phyloP scores from a whole-genome alignment of 768 basidiomycete genomes.

The Tricholoma sp. region DNA sequence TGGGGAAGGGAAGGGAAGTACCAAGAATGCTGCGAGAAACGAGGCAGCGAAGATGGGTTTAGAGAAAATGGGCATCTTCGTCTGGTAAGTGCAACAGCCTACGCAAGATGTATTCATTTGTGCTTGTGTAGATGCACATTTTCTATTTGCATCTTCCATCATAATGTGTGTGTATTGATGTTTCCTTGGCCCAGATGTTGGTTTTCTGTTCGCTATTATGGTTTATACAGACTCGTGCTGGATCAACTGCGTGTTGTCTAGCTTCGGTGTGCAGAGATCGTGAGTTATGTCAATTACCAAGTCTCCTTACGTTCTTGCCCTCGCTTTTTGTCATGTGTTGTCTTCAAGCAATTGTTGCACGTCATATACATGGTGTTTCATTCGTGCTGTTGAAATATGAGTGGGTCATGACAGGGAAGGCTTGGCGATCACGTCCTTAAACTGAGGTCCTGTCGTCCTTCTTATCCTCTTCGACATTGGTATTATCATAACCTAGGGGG shows the following conservation, averaged over 20 bases:
- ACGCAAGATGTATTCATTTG: too few relatives aligned
- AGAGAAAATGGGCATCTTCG: slow-evolving; percentile 49
- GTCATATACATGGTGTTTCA: too few relatives aligned
- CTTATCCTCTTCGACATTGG: too few relatives aligned
- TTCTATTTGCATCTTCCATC: too few relatives aligned
- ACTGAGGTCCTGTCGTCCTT: too few relatives aligned
- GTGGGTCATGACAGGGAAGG: too few relatives aligned
- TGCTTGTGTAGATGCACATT: neutral
- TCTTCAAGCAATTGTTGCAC: too few relatives aligned
- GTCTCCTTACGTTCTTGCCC: neutral
- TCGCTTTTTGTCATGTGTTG: neutral
- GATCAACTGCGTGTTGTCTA: slow-evolving; percentile 33
- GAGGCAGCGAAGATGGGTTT: slow-evolving; percentile 79
- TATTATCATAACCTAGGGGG: too few relatives aligned
- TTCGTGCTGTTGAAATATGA: too few relatives aligned
- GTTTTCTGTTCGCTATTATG: slow-evolving; percentile 29
- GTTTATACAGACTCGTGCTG: slow-evolving; percentile 56
- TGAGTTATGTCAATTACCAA: slow-evolving; percentile 22
- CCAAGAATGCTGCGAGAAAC: slow-evolving; percentile 76
- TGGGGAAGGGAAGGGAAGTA: slow-evolving; percentile 63
- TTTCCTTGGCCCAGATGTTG: slow-evolving; percentile 2
- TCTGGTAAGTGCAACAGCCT: slow-evolving; percentile 34
- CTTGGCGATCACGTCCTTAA: too few relatives aligned
- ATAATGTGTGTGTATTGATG: too few relatives aligned
- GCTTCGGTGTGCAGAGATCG: slow-evolving; percentile 60